Evolutionary conservation across 495 filamentous ascomycete genomes (phyloP).

Genomic region (Neurospora sp.): DNA sequence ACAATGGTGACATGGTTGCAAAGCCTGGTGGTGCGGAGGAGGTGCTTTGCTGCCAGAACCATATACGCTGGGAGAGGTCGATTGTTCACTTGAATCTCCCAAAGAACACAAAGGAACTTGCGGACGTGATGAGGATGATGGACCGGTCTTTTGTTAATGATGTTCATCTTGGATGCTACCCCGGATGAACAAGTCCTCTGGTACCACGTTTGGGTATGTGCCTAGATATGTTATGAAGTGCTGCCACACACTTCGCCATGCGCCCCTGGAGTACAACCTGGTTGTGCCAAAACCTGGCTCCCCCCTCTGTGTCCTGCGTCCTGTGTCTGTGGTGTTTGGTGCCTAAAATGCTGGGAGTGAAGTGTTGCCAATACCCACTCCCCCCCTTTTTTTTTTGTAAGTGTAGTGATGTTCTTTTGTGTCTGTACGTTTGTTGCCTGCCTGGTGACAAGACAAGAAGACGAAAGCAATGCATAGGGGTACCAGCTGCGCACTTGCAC

Average conservation of each 20-base stretch:
- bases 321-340: background rate
- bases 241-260: background rate
- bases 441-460: background rate
- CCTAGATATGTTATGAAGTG: background rate
- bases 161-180: background rate
- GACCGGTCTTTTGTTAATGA: background rate
- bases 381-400: background rate
- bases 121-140: background rate
- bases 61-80: constrained; percentile 3
- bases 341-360: background rate
- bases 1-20: constrained; percentile 8
- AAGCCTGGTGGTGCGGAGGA: constrained; percentile 1
- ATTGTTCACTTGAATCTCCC: constrained; percentile 6
- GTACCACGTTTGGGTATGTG: background rate
- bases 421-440: background rate
- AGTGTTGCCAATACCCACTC: background rate
- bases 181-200: background rate
- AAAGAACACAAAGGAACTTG: constrained; percentile 4
- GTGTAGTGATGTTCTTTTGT: background rate
- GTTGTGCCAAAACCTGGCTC: background rate
- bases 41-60: constrained; percentile 9
- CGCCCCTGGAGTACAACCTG: background rate
- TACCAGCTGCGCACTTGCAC: background rate
- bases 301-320: background rate
- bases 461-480: background rate